Conservation (phyloP, 257 asterid genomes). For the Salvia hispanica region DNA sequence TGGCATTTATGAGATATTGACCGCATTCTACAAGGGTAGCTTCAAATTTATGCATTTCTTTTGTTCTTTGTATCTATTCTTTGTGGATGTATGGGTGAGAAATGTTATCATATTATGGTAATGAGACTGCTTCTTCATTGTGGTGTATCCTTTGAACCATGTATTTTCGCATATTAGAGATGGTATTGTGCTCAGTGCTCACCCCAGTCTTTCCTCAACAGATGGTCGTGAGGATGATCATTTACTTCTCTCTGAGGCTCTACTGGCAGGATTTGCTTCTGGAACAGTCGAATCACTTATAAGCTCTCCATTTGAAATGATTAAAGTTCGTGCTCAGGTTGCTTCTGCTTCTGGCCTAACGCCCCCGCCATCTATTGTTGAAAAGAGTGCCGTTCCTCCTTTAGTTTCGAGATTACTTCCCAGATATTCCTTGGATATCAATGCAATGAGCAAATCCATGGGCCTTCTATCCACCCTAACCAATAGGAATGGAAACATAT, state of each 20-base stretch:
- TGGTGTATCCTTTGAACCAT: too few species aligned
- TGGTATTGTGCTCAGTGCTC: conserved; percentile 18
- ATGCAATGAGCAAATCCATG: conserved; percentile 60
- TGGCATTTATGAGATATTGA: conserved; percentile 74
- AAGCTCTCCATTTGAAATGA: conserved; percentile 72
- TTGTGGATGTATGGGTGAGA: too few species aligned
- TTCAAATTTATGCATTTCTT: conserved; percentile 19
- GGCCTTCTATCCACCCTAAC: conserved; percentile 72
- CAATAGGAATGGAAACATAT: conserved; percentile 54
- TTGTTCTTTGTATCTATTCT: background rate
- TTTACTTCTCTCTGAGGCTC: conserved; percentile 65
- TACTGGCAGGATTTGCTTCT: conserved; percentile 81
- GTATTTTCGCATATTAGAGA: conserved; percentile 2
- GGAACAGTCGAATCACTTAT: conserved; percentile 69
- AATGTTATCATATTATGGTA: too few species aligned
- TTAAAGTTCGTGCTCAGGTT: conserved; percentile 89
- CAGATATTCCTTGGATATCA: conserved; percentile 59
- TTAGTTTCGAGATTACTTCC: conserved; percentile 65
- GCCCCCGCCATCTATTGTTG: conserved; percentile 41
- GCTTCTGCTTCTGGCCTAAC: conserved; percentile 70
- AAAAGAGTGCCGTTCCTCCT: conserved; percentile 51
- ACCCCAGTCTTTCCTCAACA: conserved; percentile 34
- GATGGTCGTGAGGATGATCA: conserved; percentile 77
- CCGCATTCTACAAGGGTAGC: conserved; percentile 80
- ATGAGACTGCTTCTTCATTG: too few species aligned